Evolutionary conservation across 1,139 yeast species (phyloP).

Genomic region (Debaryomyces psychrophilus): DNA sequence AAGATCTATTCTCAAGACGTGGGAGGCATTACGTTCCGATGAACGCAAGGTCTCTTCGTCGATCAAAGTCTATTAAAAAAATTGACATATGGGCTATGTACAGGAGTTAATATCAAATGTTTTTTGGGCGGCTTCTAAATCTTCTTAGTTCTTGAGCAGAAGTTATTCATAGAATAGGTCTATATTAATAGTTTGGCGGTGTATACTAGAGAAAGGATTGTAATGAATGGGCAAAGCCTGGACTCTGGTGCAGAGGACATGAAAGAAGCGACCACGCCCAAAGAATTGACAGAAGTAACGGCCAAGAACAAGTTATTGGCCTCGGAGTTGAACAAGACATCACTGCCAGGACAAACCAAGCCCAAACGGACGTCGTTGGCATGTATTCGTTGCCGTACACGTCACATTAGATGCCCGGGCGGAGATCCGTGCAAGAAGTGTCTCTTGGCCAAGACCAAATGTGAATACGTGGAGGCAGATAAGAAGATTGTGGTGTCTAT

Average conservation of each 20-base stretch:
- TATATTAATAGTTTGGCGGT: background rate
- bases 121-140: conserved; percentile 1
- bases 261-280: background rate
- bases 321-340: background rate
- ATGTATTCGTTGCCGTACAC: conserved; percentile 71
- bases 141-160: background rate
- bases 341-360: conserved; percentile 12
- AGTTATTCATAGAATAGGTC: background rate
- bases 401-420: conserved; percentile 83
- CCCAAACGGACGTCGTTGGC: conserved; percentile 44
- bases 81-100: background rate
- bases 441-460: conserved; percentile 55
- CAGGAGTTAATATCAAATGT: background rate
- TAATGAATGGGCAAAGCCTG: conserved; percentile 7
- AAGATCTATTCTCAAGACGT: background rate
- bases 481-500: conserved; percentile 77
- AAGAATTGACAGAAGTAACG: background rate
- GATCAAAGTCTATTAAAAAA: background rate
- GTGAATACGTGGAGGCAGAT: conserved; percentile 80
- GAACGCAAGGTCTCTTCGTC: background rate
- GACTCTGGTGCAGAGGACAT: background rate
- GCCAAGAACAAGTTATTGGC: background rate
- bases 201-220: background rate
- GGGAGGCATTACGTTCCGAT: too few species aligned
- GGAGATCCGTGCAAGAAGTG: conserved; percentile 79